phyloP scores from a whole-genome alignment of 257 asterid genomes.

The Linderniella brevidens region DNA sequence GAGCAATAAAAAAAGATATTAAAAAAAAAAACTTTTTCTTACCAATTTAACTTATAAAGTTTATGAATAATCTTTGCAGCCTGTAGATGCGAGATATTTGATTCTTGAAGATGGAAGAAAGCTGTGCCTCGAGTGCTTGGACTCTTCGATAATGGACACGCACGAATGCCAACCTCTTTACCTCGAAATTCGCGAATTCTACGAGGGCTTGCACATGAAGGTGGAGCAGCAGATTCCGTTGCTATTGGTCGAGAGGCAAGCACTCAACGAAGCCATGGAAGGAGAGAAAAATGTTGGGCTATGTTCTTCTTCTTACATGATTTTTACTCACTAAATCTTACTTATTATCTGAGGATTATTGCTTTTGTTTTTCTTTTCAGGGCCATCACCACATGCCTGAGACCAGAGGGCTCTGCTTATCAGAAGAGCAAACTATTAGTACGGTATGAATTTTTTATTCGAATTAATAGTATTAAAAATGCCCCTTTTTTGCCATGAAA shows the following conservation, averaged over 20 bases:
- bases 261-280: constrained; percentile 92
- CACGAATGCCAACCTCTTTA: constrained; percentile 93
- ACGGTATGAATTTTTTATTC: constrained; percentile 33
- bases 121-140: constrained; percentile 87
- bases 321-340: too few relatives aligned
- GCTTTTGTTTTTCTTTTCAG: constrained; percentile 17
- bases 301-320: too few relatives aligned
- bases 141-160: constrained; percentile 96
- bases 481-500: too few relatives aligned
- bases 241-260: constrained; percentile 95
- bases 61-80: constrained; percentile 25
- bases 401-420: constrained; percentile 92
- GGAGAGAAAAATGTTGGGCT: constrained; percentile 64
- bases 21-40: too few relatives aligned
- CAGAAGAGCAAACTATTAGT: constrained; percentile 87
- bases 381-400: constrained; percentile 87
- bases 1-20: constrained; percentile 2
- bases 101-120: constrained; percentile 83
- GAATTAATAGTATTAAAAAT: too few relatives aligned
- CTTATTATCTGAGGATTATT: too few relatives aligned
- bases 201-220: constrained; percentile 89
- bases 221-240: constrained; percentile 90
- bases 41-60: too few relatives aligned
- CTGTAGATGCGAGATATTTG: constrained; percentile 56
- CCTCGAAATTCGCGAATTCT: constrained; percentile 86